Evolutionary conservation across 495 filamentous ascomycete species (phyloP), one percentile per base, ranked within the genome.

Genomic region (Xylaria bambusicola): DNA sequence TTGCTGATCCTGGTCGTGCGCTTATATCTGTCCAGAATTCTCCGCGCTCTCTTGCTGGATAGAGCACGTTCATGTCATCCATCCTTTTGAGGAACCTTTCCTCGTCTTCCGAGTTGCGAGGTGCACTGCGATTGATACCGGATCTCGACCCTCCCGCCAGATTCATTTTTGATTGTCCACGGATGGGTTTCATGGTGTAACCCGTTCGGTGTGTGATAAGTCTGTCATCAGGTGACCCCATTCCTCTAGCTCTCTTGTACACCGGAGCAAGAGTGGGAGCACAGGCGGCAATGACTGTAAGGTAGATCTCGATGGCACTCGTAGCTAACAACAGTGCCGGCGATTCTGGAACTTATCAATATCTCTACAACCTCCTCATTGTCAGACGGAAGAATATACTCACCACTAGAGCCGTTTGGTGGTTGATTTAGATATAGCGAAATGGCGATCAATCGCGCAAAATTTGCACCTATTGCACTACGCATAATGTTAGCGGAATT

Each of bases 41-140:
- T 1, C 57, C 57, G 1, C 57, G 40, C 21, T 47, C 57, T 31
- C 53, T 60, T 1, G 57, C 47, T 21, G 57, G 57, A 29, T 52
- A 48, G 9, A 60, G 49, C 20, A 53, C 33, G 1, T 52, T 38
- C 26, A 53, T 26, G 26, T 60, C 57, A 10, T 46, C 29, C 1
- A 60, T 6, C 20, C 57, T 23, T 20, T 60, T 60, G 18, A 51
- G 46, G 17, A 35, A 24, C 21, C 49, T 36, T 21, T 52, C 38
- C n/a, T 60, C 57, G 27, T 60, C 57, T 3, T 60, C 57, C 17
- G 57, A 60, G 10, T 60, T 41, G 40, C 57, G 57, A 40, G 46
- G 48, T 2, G 56, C 56, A 10, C 44, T 56, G 26, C 55, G 31
- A 29, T 45, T 49, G 23, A 48, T 21, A 8, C 27, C 41, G 23